Conservation (phyloP, 169 alveolate species). For the Eimeria acervulina region DNA sequence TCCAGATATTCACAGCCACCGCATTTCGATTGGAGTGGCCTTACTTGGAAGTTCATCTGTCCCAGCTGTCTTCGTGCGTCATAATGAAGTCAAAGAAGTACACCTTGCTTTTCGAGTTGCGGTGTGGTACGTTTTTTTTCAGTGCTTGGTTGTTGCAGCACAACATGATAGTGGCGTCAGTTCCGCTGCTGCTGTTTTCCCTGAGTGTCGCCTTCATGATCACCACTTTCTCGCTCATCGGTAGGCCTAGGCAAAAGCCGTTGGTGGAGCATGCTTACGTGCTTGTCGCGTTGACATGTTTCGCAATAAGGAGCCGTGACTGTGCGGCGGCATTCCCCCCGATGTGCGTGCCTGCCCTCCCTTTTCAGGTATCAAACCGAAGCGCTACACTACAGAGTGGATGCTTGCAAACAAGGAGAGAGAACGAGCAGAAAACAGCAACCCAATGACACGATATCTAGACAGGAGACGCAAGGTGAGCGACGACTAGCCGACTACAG, state of each 20-base stretch:
- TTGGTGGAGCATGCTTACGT: background rate
- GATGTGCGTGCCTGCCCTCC: background rate
- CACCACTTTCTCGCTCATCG: conserved; percentile 89
- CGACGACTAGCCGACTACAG: no score
- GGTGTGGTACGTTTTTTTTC: background rate
- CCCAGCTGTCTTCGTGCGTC: background rate
- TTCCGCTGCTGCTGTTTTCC: conserved; percentile 89
- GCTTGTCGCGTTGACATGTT: background rate
- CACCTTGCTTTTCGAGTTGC: background rate
- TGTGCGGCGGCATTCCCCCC: background rate
- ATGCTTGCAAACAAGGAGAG: conserved; percentile 93
- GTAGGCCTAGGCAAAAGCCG: conserved; percentile 53
- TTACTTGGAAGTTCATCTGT: background rate
- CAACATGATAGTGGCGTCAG: conserved; percentile 78
- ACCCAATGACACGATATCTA: conserved; percentile 92
- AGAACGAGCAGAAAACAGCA: conserved; percentile 94
- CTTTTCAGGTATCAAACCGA: conserved; percentile 91
- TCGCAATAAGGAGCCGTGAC: background rate
- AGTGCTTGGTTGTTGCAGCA: conserved; percentile 83
- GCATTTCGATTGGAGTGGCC: background rate
- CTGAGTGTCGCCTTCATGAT: conserved; percentile 89
- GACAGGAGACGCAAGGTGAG: conserved; percentile 91
- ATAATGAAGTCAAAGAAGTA: no score
- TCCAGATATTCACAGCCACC: background rate
- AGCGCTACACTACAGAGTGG: conserved; percentile 94